A percentile compares a stretch with the other conserved stretches of the same genome.
Evolutionary conservation across 176 grass and related monocot species (phyloP).

Genomic region (Zoysia pacifica): DNA sequence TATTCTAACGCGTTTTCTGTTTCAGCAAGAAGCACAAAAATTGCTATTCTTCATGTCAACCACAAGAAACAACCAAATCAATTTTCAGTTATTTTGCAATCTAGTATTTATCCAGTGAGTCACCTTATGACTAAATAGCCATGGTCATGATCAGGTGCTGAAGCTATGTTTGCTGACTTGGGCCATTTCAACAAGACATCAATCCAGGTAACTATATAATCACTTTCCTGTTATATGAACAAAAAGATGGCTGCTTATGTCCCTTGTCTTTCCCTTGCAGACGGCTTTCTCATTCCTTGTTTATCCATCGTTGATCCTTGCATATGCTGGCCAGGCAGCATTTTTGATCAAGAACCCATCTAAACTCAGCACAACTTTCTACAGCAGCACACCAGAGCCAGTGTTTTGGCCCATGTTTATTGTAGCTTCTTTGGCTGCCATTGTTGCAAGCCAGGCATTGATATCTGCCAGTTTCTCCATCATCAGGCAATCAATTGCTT

Average conservation of each 20-base stretch:
- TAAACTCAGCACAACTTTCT: constrained; percentile 62
- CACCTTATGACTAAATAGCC: not conserved
- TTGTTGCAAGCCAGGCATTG: constrained; percentile 79
- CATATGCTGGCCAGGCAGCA: constrained; percentile 70
- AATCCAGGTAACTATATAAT: constrained; percentile 60
- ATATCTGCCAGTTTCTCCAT: constrained; percentile 89
- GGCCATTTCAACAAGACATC: constrained; percentile 80
- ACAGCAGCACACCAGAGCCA: constrained; percentile 62
- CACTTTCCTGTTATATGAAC: not conserved
- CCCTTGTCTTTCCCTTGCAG: constrained; percentile 35
- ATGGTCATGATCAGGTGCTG: constrained; percentile 60
- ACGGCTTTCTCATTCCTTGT: constrained; percentile 58
- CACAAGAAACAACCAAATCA: not conserved
- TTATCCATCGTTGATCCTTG: constrained; percentile 76
- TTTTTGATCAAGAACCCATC: constrained; percentile 77
- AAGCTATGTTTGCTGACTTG: constrained; percentile 91
- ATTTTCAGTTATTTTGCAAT: not conserved
- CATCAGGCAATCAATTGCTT: constrained; percentile 72
- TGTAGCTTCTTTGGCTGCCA: constrained; percentile 61
- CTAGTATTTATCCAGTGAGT: not conserved
- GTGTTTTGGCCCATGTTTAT: constrained; percentile 87
- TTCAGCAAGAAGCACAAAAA: constrained; percentile 22
- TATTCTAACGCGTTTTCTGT: not conserved
- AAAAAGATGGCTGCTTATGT: not conserved
- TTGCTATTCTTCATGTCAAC: not conserved